Evolutionary conservation across 805 yeast species (phyloP), one percentile per base, ranked within the genome.

Genomic region (Helenozyma baotianmanensis): DNA sequence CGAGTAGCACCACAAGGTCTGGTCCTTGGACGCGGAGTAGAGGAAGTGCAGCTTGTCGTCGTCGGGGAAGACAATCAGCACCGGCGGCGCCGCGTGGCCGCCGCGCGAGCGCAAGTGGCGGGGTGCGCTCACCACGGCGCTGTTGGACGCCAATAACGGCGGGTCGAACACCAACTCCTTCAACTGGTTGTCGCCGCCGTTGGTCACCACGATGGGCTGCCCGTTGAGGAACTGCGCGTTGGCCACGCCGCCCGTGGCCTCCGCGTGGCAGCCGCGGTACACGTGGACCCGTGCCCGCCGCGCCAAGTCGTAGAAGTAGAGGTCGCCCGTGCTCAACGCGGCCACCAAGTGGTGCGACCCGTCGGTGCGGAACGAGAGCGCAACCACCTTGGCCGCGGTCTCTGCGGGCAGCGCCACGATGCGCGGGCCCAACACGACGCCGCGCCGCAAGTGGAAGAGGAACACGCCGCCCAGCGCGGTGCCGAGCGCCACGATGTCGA

Each of bases 161-260:
- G 97, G 97, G 60, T 92, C 98, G 60, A 92, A 92, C 0, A 88
- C 97, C 47, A 70, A 84, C 58, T 92, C 97, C 50, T 85, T 85
- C 47, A 92, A 66, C 23, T 78, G 76, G 58, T 92, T 92, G 55
- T 94, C 97, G 22, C 84, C 90, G 45, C 97, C 97, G 27, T 82
- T 78, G 2, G 96, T 82, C 10, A 92, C 81, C 12, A 88, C 64
- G 14, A 94, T 80, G 0, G 98, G 89, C 61, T 90, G 97, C 3
- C 97, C 97, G 46, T 85, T 82, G 36, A 92, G 64, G 56, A 87
- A 92, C 28, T 73, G 67, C 4, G 77, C 84, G 32, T 74, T 76
- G 4, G 87, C 65, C 10, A 88, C 78, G 45, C 96, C 96, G 14
- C 95, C 95, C 36, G 70, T 70, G 1, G 69, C 45, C 47, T 82